phyloP scores from a whole-genome alignment of 345 rosid species.

The Microcos paniculata region DNA sequence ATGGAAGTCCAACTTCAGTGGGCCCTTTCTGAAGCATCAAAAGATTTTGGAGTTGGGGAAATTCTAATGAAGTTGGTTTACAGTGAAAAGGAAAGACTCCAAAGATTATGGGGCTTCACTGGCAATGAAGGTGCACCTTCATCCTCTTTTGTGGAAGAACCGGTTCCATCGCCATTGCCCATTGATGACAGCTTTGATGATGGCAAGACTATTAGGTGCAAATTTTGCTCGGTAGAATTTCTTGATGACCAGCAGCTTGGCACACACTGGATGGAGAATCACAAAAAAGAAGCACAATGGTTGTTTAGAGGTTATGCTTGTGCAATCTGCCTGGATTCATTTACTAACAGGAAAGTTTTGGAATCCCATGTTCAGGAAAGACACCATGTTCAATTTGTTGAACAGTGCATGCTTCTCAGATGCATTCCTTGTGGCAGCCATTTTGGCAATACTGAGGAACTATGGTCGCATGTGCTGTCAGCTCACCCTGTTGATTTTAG shows the following conservation, averaged over 20 bases:
- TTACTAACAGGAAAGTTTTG: conserved; percentile 65
- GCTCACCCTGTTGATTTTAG: conserved; percentile 63
- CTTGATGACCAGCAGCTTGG: conserved; percentile 53
- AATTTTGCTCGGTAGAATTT: conserved; percentile 58
- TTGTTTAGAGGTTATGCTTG: conserved; percentile 85
- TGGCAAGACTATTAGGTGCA: conserved; percentile 53
- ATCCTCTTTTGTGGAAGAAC: conserved; percentile 39
- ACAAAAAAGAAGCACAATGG: conserved; percentile 80
- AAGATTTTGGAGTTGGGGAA: conserved; percentile 58
- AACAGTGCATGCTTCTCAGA: conserved; percentile 94
- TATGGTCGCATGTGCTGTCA: conserved; percentile 76
- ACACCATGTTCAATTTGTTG: conserved; percentile 86
- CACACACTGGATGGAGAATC: conserved; percentile 68
- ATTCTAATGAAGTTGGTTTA: conserved; percentile 70
- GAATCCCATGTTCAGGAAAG: conserved; percentile 93
- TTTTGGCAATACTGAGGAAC: conserved; percentile 81
- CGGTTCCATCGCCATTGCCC: conserved; percentile 41
- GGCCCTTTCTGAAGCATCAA: conserved; percentile 94
- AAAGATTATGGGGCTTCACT: conserved; percentile 69
- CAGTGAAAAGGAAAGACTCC: conserved; percentile 73
- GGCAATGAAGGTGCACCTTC: conserved; percentile 38
- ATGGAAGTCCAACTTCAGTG: conserved; percentile 89
- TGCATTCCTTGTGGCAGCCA: conserved; percentile 92
- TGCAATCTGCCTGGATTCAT: conserved; percentile 95
- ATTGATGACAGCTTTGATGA: conserved; percentile 36